Conservation (phyloP, 768 basidiomycete species). For the Termitomyces sp. region DNA sequence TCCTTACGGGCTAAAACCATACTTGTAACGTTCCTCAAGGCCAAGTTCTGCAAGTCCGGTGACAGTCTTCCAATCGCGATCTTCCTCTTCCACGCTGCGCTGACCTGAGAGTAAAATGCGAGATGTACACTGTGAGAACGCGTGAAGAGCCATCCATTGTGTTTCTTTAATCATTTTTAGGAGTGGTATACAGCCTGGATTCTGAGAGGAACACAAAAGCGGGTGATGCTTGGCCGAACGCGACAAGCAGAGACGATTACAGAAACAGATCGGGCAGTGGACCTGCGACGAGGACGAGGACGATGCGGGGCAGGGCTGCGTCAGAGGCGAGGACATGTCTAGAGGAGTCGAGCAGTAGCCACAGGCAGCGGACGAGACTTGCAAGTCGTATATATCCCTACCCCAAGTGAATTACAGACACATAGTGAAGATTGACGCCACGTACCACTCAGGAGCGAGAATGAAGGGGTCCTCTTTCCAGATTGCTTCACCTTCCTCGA, state of each 20-base stretch:
- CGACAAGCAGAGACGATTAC: slow-evolving; percentile 70
- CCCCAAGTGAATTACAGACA: background rate
- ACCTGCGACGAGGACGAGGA: slow-evolving; percentile 26
- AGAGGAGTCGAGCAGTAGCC: slow-evolving; percentile 69
- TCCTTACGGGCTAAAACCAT: slow-evolving; percentile 41
- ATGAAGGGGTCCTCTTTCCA: slow-evolving; percentile 86
- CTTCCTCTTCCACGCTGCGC: slow-evolving; percentile 34
- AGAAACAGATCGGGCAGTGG: slow-evolving; percentile 64
- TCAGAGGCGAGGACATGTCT: slow-evolving; percentile 34
- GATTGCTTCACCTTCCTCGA: slow-evolving; percentile 65
- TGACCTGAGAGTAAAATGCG: slow-evolving; percentile 52
- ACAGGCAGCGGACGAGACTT: slow-evolving; percentile 56
- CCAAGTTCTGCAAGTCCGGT: slow-evolving; percentile 65
- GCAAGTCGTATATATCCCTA: slow-evolving; percentile 78
- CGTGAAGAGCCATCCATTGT: slow-evolving; percentile 74
- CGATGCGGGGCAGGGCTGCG: slow-evolving; percentile 48
- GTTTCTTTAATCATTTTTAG: slow-evolving; percentile 52
- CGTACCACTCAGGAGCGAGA: slow-evolving; percentile 75
- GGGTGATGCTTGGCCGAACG: slow-evolving; percentile 63
- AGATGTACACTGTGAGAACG: slow-evolving; percentile 62
- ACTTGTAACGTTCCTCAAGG: slow-evolving; percentile 62
- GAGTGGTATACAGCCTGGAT: slow-evolving; percentile 60
- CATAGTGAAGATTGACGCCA: background rate
- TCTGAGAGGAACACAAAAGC: slow-evolving; percentile 68
- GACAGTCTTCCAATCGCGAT: slow-evolving; percentile 50